phyloP scores from a whole-genome alignment of 129 eudicot species.

The Flaveria robusta region DNA sequence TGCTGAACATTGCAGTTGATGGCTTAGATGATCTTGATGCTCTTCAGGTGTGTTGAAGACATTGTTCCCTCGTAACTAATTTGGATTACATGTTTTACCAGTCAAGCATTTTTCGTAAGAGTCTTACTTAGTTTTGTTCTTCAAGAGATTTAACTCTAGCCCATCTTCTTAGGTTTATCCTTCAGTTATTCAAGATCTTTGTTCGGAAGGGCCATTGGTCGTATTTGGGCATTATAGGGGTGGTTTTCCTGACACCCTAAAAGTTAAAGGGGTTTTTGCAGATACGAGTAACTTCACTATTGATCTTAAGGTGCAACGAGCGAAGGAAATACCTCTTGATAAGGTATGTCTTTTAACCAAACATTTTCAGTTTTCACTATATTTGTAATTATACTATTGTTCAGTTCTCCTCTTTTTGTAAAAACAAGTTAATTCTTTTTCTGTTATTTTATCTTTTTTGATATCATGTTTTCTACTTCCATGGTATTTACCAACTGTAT shows the following conservation, averaged over 20 bases:
- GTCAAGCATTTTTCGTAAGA: background rate
- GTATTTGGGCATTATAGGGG: slow-evolving; percentile 76
- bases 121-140: background rate
- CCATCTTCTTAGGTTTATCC: slow-evolving; percentile 54
- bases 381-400: background rate
- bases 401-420: background rate
- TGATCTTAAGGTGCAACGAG: slow-evolving; percentile 62
- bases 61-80: background rate
- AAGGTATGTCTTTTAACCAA: slow-evolving; percentile 43
- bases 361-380: background rate
- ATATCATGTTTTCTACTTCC: background rate
- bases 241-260: slow-evolving; percentile 60
- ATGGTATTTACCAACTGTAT: background rate
- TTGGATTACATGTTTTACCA: background rate
- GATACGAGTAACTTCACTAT: slow-evolving; percentile 52
- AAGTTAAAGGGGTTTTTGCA: slow-evolving; percentile 50
- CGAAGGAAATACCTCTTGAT: slow-evolving; percentile 70
- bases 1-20: slow-evolving; percentile 63
- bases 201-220: slow-evolving; percentile 60
- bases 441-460: background rate
- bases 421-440: background rate
- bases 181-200: slow-evolving; percentile 63
- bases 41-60: slow-evolving; percentile 53
- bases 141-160: slow-evolving; percentile 12
- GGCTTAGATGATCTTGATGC: slow-evolving; percentile 61